Evolutionary conservation across 345 rosid species (phyloP), one percentile per base, ranked within the genome.

Genomic region (Raphanus raphanistrum): DNA sequence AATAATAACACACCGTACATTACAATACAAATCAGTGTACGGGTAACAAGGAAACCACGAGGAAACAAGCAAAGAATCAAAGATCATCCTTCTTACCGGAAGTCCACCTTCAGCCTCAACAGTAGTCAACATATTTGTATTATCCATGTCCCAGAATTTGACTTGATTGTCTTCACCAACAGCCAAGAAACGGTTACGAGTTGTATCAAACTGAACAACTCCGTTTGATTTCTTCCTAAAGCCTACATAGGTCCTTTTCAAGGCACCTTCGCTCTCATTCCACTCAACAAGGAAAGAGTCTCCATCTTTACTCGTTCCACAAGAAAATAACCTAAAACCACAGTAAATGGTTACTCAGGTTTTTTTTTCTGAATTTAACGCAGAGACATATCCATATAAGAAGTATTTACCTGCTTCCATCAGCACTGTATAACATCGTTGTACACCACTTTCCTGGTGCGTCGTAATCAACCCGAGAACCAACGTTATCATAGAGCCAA

Each of bases 381-480:
- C 16, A 48, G 74, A 52, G 33, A 76, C 38, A 68, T 25, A 2
- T 13, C 70, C 0, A 0, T 50, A 64, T 8, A 48, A 17, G 45
- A 11, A 66, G 57, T 11, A 68, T 70, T 48, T 66, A 91, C 97
- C 98, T 87, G 78, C 87, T 92, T 50, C 98, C 97, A 70, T 94
- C 97, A 63, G 93, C 94, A 79, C 90, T 92, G 78, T 94, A 94
- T 28, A 84, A 85, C 98, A 94, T 90, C 0, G 86, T 87, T 27
- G 98, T 89, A 76, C 96, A 88, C 89, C 94, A 84, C 12, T 64
- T 88, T 55, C 98, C 96, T 21, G 98, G 98, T 79, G 98, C 94
- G 38, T 92, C 92, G 68, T 92, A 94, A 75, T 90, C 96, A 74
- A 90, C 94, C 77, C 96, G 84, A 35, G 97, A 89, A 36, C 98